Base-by-base conservation (phyloP, 2,329 filamentous ascomycete genomes). In the Fusarium sp. region DNA sequence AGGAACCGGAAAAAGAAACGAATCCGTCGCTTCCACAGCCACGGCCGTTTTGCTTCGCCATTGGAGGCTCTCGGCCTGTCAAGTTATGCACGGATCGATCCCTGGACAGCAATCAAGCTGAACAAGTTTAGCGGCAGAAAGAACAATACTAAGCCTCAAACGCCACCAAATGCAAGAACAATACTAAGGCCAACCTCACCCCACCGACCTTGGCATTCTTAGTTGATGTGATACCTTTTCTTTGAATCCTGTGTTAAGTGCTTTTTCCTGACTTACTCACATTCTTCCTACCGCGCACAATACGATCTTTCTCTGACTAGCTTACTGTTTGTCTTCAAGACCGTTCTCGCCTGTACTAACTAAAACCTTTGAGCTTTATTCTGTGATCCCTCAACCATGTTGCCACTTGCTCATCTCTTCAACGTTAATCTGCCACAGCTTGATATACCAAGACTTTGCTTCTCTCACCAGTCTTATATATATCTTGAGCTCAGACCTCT, bases 131-230 rank as follows among this genome's bases (percentile, higher is more conserved):
- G 59, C 42, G 52, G 44, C 39, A 19, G 5, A 67, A 61, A 73
- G 67, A 76, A 78, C 76, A 77, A 77, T 77, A 75, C 69, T 69
- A 77, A 77, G 69, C 58, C 45, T 28, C 56, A 44, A 62, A 60
- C 67, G 74, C 73, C 75, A 74, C 73, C 62, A 66, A 71, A 65
- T 57, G 59, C 52, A 49, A 67, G 68, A 77, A 77, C 76, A 78
- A 78, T 78, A 73, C 67, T 67, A 77, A 71, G 52, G 52, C 57
- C 69, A 71, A 45, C 55, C 40, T 44, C 68, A 61, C 40, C 61
- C 65, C 63, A 21, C 59, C 47, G 24, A 32, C 36, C 28, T 47
- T 69, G 40, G 46, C 61, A 63, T 68, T 59, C 48, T 65, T 64
- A 45, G 39, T 56, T 49, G 39, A 55, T 63, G 65, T 65, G 66